Evolutionary conservation across 352 stramenopile species (phyloP).

Genomic region (Poterioochromonas sp.): DNA sequence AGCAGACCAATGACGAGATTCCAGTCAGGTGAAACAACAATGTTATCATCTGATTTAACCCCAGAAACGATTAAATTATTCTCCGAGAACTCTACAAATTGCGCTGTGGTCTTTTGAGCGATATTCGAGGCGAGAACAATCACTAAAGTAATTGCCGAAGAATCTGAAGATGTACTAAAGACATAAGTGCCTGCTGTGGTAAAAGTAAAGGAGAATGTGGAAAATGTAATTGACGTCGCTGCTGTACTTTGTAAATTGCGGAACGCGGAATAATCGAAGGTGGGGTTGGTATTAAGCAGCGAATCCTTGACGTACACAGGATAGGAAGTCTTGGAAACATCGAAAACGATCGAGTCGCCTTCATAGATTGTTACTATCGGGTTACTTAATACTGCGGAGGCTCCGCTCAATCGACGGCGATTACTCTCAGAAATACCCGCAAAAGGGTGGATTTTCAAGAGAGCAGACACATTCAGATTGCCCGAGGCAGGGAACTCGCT

Average conservation of each 20-base stretch:
- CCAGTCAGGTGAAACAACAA: constrained; percentile 78
- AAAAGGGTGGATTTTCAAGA: background rate
- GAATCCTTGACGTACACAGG: constrained; percentile 85
- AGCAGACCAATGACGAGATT: constrained; percentile 63
- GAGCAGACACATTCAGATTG: background rate
- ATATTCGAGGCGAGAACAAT: constrained; percentile 59
- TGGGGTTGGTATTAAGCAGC: constrained; percentile 81
- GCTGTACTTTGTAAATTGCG: constrained; percentile 56
- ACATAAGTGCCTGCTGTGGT: constrained; percentile 68
- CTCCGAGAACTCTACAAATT: constrained; percentile 67
- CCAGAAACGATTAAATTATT: constrained; percentile 71
- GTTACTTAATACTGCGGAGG: constrained; percentile 52
- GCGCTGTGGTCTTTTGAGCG: constrained; percentile 58
- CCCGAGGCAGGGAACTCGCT: background rate
- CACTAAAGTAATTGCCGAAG: constrained; percentile 59
- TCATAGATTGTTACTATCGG: constrained; percentile 70
- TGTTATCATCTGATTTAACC: constrained; percentile 58
- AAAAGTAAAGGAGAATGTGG: constrained; percentile 75
- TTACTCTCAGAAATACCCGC: background rate
- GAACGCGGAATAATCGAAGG: constrained; percentile 78
- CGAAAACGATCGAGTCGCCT: constrained; percentile 72
- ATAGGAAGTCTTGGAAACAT: constrained; percentile 67
- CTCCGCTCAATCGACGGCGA: no score
- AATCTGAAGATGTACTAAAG: constrained; percentile 67
- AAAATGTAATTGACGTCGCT: constrained; percentile 54